Percentiles rank a stretch among this genome's conserved stretches.
Evolutionary conservation across 2,329 filamentous ascomycete species (phyloP).

Genomic region (Aspergillus sp.): DNA sequence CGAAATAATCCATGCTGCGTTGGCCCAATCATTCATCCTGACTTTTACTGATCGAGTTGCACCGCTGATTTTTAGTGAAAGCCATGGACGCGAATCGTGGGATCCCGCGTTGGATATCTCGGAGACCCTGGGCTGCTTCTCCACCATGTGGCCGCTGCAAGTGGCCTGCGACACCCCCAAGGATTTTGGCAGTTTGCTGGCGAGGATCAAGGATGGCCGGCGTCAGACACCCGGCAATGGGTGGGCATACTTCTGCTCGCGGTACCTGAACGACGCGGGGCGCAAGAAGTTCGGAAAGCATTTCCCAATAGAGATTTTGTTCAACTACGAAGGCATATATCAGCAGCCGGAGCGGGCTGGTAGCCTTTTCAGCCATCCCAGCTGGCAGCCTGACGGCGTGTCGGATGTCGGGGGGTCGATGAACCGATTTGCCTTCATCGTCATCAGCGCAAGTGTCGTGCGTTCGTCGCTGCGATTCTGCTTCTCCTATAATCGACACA

Average conservation of each 20-base stretch:
- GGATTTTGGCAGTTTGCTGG: constrained; percentile 3
- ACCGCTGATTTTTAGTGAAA: constrained; percentile 13
- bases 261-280: constrained; percentile 24
- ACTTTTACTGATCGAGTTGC: constrained; percentile 7
- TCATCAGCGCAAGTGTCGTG: constrained; percentile 6
- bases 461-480: constrained; percentile 6
- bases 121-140: constrained; percentile 15
- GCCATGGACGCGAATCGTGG: constrained; percentile 14
- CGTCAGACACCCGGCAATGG: constrained; percentile 33
- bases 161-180: neutral
- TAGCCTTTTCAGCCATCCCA: constrained; percentile 6
- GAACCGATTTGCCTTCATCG: constrained; percentile 10
- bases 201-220: constrained; percentile 31
- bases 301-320: constrained; percentile 16
- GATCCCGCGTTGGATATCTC: constrained; percentile 12
- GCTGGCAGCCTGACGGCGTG: constrained; percentile 4
- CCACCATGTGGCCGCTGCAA: constrained; percentile 11
- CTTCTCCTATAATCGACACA: constrained; percentile 7
- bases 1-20: constrained; percentile 10
- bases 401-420: constrained; percentile 4
- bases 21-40: constrained; percentile 8
- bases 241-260: constrained; percentile 34
- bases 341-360: constrained; percentile 11
- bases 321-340: constrained; percentile 18
- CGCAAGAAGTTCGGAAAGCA: constrained; percentile 11